Percentiles rank a stretch among this genome's conserved stretches.
phyloP scores from a whole-genome alignment of 441 rosid species.

The Syzygium syzygioides region DNA sequence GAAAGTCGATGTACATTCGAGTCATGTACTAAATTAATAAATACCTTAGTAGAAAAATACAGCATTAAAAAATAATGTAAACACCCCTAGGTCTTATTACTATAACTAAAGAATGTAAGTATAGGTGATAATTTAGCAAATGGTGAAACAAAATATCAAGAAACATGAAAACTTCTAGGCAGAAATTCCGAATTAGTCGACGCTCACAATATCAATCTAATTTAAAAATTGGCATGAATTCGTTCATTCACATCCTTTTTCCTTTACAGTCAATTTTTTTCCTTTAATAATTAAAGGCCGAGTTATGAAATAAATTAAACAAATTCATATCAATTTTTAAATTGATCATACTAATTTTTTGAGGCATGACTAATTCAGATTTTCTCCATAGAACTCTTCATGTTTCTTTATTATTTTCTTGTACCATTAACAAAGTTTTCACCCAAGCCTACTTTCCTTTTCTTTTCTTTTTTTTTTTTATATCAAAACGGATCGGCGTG shows the following conservation, averaged over 20 bases:
- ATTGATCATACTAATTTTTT: too few species aligned
- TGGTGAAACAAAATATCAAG: not conserved
- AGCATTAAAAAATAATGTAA: not conserved
- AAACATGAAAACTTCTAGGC: not conserved
- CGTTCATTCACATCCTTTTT: not conserved
- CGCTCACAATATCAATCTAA: not conserved
- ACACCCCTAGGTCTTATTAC: not conserved
- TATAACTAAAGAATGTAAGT: not conserved
- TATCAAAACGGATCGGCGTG: too few species aligned
- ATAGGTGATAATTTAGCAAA: not conserved
- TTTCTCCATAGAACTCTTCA: too few species aligned
- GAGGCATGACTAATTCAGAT: too few species aligned
- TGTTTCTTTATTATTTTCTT: too few species aligned
- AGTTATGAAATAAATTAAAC: too few species aligned
- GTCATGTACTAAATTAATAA: not conserved
- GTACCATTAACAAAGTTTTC: too few species aligned
- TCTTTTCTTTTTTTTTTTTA: too few species aligned
- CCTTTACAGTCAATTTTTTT: not conserved
- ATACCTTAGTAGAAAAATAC: not conserved
- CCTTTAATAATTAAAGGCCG: not conserved
- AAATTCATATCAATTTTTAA: too few species aligned
- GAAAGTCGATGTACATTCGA: not conserved
- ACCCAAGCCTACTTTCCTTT: too few species aligned
- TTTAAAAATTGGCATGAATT: not conserved
- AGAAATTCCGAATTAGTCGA: not conserved